These are phyloP conservation scores for Syncephalis fuscata DNA, from an alignment of 371 early-diverging fungal species.

Conservation along the genomic window DNA sequence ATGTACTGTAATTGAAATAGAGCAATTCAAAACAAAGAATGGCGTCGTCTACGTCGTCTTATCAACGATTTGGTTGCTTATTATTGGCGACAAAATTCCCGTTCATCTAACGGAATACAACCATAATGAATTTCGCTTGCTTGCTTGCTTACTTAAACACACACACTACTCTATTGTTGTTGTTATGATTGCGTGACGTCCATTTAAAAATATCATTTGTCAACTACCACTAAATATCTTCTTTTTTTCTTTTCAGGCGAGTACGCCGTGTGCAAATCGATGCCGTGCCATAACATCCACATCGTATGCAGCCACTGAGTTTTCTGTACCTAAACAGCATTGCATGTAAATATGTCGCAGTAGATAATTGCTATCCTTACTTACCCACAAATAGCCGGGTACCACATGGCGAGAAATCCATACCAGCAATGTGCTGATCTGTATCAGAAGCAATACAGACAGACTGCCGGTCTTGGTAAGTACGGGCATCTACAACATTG, in stretches of 20 bases:
- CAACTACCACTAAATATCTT: too few species aligned
- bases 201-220: too few species aligned
- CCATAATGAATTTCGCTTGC: not conserved
- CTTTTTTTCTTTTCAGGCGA: too few species aligned
- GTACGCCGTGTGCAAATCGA: not conserved
- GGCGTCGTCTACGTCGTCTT: slow-evolving; percentile 18
- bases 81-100: slow-evolving; percentile 14
- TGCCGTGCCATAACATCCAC: not conserved
- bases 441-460: slow-evolving; percentile 25
- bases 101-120: not conserved
- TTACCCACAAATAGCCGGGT: slow-evolving; percentile 63
- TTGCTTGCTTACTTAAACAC: too few species aligned
- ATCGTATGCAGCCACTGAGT: not conserved
- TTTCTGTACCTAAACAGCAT: not conserved
- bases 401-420: slow-evolving; percentile 60
- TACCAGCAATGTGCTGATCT: slow-evolving; percentile 69
- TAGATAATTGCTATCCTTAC: too few species aligned
- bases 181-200: too few species aligned
- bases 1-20: slow-evolving; percentile 8
- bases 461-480: slow-evolving; percentile 52
- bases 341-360: too few species aligned
- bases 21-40: slow-evolving; percentile 18
- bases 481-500: slow-evolving; percentile 71
- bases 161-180: too few species aligned
- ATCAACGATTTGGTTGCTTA: slow-evolving; percentile 27